phyloP scores from a whole-genome alignment of 345 rosid species.

The Corymbia maculata region DNA sequence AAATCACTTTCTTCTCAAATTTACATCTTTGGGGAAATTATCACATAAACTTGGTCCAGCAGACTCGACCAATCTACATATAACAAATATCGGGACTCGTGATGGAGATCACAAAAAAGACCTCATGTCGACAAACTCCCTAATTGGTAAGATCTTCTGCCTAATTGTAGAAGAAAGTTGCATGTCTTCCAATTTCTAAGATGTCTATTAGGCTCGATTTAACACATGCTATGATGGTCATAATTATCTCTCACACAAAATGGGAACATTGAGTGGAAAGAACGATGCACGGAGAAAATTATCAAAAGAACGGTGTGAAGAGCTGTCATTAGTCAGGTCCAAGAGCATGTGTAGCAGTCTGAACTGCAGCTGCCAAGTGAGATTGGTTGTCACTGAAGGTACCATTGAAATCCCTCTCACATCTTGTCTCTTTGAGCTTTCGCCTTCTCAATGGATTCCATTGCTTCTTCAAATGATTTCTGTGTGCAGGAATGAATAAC shows the following conservation, averaged over 20 bases:
- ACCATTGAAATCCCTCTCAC: neutral
- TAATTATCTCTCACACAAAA: neutral
- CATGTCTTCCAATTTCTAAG: neutral
- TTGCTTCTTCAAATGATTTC: conserved; percentile 92
- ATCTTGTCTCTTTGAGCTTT: conserved; percentile 32
- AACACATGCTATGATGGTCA: neutral
- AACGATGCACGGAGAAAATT: neutral
- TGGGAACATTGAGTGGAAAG: neutral
- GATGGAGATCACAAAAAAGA: neutral
- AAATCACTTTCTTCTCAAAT: neutral
- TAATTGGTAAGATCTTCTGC: neutral
- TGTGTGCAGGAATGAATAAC: neutral
- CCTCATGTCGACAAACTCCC: neutral
- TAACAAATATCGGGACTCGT: neutral
- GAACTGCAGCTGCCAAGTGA: neutral
- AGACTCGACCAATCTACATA: neutral
- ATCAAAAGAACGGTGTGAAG: neutral
- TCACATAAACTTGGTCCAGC: neutral
- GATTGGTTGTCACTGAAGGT: neutral
- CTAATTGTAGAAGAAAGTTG: neutral
- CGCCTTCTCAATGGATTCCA: conserved; percentile 64
- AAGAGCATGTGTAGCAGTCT: neutral
- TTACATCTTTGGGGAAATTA: neutral
- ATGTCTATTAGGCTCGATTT: neutral
- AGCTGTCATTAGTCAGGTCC: neutral